Evolutionary conservation across 768 basidiomycete species (phyloP).

Genomic region (Suillus luteus): DNA sequence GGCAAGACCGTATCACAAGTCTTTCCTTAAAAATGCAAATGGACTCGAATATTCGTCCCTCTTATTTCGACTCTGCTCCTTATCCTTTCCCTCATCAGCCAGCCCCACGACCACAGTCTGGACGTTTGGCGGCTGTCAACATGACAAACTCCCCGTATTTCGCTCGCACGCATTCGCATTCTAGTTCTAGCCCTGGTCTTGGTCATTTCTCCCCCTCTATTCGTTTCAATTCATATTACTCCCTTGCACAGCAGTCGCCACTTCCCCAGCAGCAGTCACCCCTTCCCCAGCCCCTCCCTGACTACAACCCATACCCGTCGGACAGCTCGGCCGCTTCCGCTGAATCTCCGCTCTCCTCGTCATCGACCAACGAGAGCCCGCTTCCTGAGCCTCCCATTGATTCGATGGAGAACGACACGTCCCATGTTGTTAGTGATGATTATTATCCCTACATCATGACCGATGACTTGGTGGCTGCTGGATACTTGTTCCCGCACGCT

Average conservation of each 20-base stretch:
- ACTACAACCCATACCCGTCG: constrained; percentile 40
- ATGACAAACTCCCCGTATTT: constrained; percentile 30
- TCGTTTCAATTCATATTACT: constrained; percentile 23
- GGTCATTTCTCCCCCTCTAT: constrained; percentile 23
- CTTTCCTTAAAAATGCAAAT: constrained; percentile 33
- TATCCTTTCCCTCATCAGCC: constrained; percentile 14
- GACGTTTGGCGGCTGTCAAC: constrained; percentile 20
- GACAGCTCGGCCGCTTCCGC: constrained; percentile 37
- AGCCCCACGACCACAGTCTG: constrained; percentile 12
- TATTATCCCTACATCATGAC: constrained; percentile 29
- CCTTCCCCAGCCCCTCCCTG: constrained; percentile 20
- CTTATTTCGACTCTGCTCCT: constrained; percentile 26
- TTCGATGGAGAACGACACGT: constrained; percentile 31
- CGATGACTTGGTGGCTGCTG: constrained; percentile 24
- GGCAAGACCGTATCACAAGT: constrained; percentile 13
- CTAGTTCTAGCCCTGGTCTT: constrained; percentile 18
- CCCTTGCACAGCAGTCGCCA: constrained; percentile 20
- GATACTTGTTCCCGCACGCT: constrained; percentile 28
- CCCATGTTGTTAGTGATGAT: constrained; percentile 32
- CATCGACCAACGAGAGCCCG: constrained; percentile 42
- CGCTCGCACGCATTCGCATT: constrained; percentile 21
- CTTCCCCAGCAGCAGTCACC: constrained; percentile 20
- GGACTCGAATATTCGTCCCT: constrained; percentile 23
- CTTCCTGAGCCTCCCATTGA: constrained; percentile 41
- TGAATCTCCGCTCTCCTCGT: constrained; percentile 43